Base-by-base conservation (phyloP, 225 moss, liverwort and hornwort species). In the Thuidium tamariscinum region DNA sequence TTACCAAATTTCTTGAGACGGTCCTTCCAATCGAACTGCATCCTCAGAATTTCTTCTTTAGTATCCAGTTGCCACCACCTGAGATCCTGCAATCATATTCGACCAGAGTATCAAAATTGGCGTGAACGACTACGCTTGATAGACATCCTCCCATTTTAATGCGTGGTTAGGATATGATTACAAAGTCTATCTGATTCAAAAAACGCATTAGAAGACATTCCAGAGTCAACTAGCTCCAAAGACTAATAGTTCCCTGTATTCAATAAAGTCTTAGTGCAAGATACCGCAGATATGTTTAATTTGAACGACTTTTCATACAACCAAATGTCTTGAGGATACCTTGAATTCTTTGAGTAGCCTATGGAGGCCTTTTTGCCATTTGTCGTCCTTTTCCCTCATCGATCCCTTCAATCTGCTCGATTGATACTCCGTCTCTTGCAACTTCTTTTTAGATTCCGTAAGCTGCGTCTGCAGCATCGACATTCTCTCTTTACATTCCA, bases 1-100 rank as follows among this genome's bases (percentile, higher is more conserved):
- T 80, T 92, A 94, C 94, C 94, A 82, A 94, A 74, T 83, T 71
- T 84, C 46, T 84, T 83, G 83, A 93, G 77, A 41, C 90, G 91
- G 44, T 84, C 59, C 76, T 85, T 89, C 91, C 93, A 94, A 73
- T 92, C 88, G 74, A 90, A 90, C 72, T 93, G 90, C 89, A 93
- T 80, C 79, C 89, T 91, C 74, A 90, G 30, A 86, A 93, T 82
- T 88, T 93, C 91, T 82, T 91, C 91, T 89, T 91, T 92, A 52
- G 91, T 88, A 75, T 88, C 90, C 86, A 92, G 39, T 86, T 86
- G 88, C 59, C 82, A 83, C 91, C 88, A 89, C 82, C 92, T 93
- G 55, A 94, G 90, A 86, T 90, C 90, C 94, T 94, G 91, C 82
- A 89, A 88, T 57, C 87, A 83, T 84, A 62, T 8, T 42, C 74